phyloP scores from a whole-genome alignment of 805 yeast genomes.

The Hermanozyma aechmeae region DNA sequence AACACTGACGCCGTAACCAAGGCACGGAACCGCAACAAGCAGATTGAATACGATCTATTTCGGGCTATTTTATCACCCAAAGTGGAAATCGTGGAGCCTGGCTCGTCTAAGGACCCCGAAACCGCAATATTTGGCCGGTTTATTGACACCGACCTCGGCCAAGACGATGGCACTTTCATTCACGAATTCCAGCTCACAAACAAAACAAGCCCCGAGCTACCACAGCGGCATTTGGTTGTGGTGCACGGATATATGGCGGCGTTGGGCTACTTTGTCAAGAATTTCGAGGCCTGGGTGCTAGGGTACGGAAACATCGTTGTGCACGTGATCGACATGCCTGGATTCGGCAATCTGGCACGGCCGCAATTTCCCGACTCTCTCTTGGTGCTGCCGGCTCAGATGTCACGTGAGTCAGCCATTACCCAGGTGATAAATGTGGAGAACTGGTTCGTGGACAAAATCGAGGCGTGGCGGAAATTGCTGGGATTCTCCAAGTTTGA shows the following conservation, averaged over 20 bases:
- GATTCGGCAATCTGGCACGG: slow-evolving; percentile 34
- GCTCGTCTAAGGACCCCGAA: not conserved
- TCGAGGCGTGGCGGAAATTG: slow-evolving; percentile 26
- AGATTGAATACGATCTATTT: slow-evolving; percentile 25
- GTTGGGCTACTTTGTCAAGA: slow-evolving; percentile 30
- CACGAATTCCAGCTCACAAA: slow-evolving; percentile 29
- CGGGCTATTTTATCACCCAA: slow-evolving; percentile 23
- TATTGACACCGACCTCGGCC: slow-evolving; percentile 17
- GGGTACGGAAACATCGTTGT: slow-evolving; percentile 22
- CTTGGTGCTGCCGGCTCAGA: slow-evolving; percentile 10
- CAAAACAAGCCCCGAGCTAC: slow-evolving; percentile 5
- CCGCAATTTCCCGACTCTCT: slow-evolving; percentile 26
- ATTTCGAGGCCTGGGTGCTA: slow-evolving; percentile 22
- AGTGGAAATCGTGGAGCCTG: slow-evolving; percentile 10
- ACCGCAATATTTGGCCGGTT: slow-evolving; percentile 9
- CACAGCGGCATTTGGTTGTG: slow-evolving; percentile 18
- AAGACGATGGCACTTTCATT: slow-evolving; percentile 15
- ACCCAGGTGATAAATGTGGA: slow-evolving; percentile 24
- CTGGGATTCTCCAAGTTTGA: slow-evolving; percentile 17
- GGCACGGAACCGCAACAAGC: slow-evolving; percentile 12
- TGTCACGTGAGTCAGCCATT: slow-evolving; percentile 15
- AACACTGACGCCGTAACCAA: slow-evolving; percentile 5
- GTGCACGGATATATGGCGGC: slow-evolving; percentile 40
- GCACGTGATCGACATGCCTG: slow-evolving; percentile 34
- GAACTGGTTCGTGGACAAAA: slow-evolving; percentile 31